Evolutionary conservation across 805 yeast genomes (phyloP).

Genomic region (Nakazawaea wyomingensis): DNA sequence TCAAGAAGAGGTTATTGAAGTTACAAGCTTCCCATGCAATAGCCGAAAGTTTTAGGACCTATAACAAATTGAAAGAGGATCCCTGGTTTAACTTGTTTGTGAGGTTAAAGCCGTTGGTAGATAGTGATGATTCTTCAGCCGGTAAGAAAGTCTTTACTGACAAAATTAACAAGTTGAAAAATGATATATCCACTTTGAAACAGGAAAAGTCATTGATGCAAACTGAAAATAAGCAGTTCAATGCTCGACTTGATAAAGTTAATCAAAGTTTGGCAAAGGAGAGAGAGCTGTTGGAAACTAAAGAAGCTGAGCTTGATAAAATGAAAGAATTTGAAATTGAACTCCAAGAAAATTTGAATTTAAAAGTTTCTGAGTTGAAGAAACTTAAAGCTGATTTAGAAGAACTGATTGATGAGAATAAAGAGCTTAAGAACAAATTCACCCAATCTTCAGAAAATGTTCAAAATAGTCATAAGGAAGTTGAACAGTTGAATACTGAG

Average conservation of each 20-base stretch:
- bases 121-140: conserved; percentile 14
- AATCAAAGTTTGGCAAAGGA: conserved; percentile 33
- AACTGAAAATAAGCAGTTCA: conserved; percentile 5
- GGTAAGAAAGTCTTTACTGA: conserved; percentile 43
- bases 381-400: conserved; percentile 24
- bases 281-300: conserved; percentile 36
- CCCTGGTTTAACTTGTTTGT: conserved; percentile 79
- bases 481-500: conserved; percentile 15
- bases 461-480: conserved; percentile 12
- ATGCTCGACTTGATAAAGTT: conserved; percentile 19
- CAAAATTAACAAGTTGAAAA: conserved; percentile 52
- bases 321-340: conserved; percentile 23
- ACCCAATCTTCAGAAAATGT: not conserved
- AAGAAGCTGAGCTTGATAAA: conserved; percentile 38
- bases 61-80: conserved; percentile 43
- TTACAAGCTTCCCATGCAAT: conserved; percentile 68
- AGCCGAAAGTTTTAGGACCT: conserved; percentile 52
- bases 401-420: conserved; percentile 18
- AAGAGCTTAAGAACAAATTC: conserved; percentile 19
- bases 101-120: conserved; percentile 69
- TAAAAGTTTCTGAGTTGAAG: conserved; percentile 14
- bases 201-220: conserved; percentile 16
- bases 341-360: conserved; percentile 15
- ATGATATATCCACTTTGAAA: conserved; percentile 49
- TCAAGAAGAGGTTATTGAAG: conserved; percentile 45